These are phyloP conservation scores for Dryas octopetala DNA, from an alignment of 306 rosid genomes.

Conservation along the genomic window DNA sequence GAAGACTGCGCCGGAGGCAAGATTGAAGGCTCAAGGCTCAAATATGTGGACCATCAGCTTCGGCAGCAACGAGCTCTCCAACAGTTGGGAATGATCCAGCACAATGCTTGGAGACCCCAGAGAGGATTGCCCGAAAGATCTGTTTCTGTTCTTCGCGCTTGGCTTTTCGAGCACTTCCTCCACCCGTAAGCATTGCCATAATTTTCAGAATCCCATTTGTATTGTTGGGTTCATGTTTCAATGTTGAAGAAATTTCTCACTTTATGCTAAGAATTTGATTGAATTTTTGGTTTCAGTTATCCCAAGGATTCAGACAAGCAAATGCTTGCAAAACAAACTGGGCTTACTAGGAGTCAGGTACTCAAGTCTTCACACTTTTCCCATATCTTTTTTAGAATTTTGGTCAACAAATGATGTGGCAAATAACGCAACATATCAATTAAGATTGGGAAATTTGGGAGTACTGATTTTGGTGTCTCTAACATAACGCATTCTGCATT, in stretches of 20 bases:
- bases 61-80: constrained; percentile 94
- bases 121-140: constrained; percentile 96
- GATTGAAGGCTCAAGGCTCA: constrained; percentile 82
- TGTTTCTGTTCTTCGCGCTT: constrained; percentile 94
- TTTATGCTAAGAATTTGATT: neutral
- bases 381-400: no score
- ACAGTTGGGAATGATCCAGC: constrained; percentile 96
- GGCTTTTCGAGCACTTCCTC: constrained; percentile 99
- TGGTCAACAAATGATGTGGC: no score
- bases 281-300: constrained; percentile 50
- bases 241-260: no score
- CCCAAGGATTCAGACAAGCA: constrained; percentile 97
- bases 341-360: constrained; percentile 98
- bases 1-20: constrained; percentile 69
- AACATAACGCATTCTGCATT: no score
- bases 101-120: constrained; percentile 99
- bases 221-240: neutral
- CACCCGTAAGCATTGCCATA: constrained; percentile 70
- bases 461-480: no score
- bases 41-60: constrained; percentile 84
- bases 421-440: no score
- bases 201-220: neutral
- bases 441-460: no score
- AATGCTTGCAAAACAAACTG: constrained; percentile 95
- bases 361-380: neutral